phyloP scores from a whole-genome alignment of 805 yeast species.

The Yamadazyma nakazawae region DNA sequence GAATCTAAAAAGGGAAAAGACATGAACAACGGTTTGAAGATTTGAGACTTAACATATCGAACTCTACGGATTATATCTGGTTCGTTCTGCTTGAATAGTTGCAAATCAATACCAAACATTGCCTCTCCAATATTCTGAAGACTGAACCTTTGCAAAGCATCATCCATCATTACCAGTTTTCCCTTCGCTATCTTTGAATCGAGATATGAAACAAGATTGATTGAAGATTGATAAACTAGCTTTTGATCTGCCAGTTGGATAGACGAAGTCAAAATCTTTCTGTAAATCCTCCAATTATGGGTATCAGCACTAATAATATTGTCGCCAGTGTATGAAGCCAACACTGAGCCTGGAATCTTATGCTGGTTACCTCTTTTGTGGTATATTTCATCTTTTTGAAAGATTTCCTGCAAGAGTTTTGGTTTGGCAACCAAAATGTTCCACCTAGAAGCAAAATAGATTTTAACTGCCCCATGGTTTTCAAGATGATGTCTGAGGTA shows the following conservation, averaged over 20 bases:
- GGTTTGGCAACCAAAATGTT: conserved; percentile 53
- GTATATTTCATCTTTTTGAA: conserved; percentile 47
- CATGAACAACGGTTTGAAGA: conserved; percentile 52
- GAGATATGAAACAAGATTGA: conserved; percentile 9
- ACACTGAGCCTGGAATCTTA: conserved; percentile 53
- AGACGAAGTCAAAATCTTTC: conserved; percentile 44
- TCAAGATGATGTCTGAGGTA: conserved; percentile 46
- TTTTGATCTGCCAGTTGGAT: conserved; percentile 46
- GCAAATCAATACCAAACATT: conserved; percentile 46
- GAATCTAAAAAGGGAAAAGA: conserved; percentile 54
- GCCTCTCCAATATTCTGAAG: conserved; percentile 50
- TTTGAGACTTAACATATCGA: conserved; percentile 46
- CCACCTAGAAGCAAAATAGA: conserved; percentile 62
- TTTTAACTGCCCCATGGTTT: conserved; percentile 54
- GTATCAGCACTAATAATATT: conserved; percentile 61
- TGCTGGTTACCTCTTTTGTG: conserved; percentile 60
- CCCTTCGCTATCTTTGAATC: neutral
- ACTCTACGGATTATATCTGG: conserved; percentile 35
- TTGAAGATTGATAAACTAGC: conserved; percentile 39
- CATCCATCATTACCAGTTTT: conserved; percentile 26
- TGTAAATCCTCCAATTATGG: conserved; percentile 46
- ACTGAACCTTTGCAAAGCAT: conserved; percentile 38
- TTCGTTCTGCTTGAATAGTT: conserved; percentile 19
- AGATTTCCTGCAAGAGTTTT: conserved; percentile 41
- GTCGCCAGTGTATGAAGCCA: conserved; percentile 57